phyloP scores from a whole-genome alignment of 208 protist species.

The Acanthamoeba culbertsoni region DNA sequence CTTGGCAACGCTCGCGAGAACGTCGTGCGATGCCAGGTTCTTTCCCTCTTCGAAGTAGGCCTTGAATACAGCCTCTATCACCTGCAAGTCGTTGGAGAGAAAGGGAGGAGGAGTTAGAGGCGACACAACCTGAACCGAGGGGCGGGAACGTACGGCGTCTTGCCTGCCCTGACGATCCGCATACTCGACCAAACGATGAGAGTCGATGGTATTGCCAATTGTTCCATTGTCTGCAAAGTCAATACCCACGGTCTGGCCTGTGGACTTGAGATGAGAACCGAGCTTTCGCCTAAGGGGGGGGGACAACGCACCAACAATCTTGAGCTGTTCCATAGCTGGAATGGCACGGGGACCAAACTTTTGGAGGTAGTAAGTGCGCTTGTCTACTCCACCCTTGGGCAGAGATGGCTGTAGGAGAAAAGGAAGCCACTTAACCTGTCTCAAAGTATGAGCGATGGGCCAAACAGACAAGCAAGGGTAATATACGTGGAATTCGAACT shows the following conservation, averaged over 20 bases:
- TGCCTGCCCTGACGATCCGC: constrained; percentile 12
- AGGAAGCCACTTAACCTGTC: constrained; percentile 30
- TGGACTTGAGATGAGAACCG: background rate
- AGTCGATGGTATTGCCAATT: constrained; percentile 16
- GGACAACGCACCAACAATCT: background rate
- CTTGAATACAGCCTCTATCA: background rate
- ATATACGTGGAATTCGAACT: constrained; percentile 6
- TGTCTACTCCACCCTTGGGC: constrained; percentile 29
- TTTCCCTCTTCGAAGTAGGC: constrained; percentile 37
- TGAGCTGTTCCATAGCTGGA: background rate
- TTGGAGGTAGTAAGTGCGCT: background rate
- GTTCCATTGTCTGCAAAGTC: background rate
- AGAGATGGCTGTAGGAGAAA: background rate
- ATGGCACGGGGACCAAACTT: background rate
- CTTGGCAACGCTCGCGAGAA: background rate
- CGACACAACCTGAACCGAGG: background rate
- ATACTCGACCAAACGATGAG: constrained; percentile 8
- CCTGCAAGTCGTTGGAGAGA: background rate
- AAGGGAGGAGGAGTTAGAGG: background rate
- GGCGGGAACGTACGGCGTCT: background rate
- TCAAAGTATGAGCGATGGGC: background rate
- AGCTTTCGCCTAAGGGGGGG: background rate
- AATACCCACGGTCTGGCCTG: background rate
- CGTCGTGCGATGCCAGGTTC: constrained; percentile 12
- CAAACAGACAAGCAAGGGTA: background rate